A percentile compares a stretch with the other conserved stretches of the same genome.
Evolutionary conservation across 768 basidiomycete species (phyloP).

Genomic region (Russula earlei): DNA sequence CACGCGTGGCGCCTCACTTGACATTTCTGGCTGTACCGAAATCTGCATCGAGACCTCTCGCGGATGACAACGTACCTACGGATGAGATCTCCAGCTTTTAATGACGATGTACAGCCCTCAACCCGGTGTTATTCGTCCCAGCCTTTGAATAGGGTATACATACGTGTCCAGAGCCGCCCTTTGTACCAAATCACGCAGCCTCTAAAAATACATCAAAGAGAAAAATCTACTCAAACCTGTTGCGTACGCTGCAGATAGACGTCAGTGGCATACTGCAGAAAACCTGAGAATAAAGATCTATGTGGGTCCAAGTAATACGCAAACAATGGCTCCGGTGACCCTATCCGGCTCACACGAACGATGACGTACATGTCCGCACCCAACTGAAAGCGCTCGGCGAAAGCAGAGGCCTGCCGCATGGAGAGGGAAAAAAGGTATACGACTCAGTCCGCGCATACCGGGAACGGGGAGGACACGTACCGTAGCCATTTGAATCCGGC

Average conservation of each 20-base stretch:
- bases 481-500: slow-evolving; percentile 17
- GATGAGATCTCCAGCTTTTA: no score
- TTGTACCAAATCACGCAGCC: no score
- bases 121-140: no score
- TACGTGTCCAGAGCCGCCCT: no score
- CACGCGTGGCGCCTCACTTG: no score
- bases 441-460: background rate
- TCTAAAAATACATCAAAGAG: no score
- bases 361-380: slow-evolving; percentile 6
- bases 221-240: no score
- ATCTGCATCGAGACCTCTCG: no score
- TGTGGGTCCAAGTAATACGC: slow-evolving; percentile 6
- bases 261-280: background rate
- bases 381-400: background rate
- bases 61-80: no score
- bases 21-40: no score
- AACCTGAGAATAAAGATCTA: background rate
- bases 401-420: background rate
- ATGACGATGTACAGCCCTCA: no score
- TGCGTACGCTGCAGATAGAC: background rate
- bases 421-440: background rate
- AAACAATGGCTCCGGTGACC: background rate
- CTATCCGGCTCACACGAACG: slow-evolving; percentile 5
- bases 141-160: no score
- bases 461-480: slow-evolving; percentile 14